Evolutionary conservation across 345 rosid genomes (phyloP).

Genomic region (Ceriops tagal): DNA sequence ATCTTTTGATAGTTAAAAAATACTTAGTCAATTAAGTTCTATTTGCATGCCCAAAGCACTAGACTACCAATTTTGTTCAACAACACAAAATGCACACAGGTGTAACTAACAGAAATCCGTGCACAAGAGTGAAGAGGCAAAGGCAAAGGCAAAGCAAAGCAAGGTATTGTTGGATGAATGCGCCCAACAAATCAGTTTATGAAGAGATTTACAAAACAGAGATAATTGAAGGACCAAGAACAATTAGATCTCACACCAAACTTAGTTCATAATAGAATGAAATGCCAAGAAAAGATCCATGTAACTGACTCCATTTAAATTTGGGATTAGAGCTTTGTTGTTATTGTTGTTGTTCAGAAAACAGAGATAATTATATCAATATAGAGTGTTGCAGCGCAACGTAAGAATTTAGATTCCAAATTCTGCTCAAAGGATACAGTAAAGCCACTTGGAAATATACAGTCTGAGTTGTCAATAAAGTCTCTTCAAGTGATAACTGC

Average conservation of each 20-base stretch:
- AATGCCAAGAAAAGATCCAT: too few species aligned
- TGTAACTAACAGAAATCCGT: neutral
- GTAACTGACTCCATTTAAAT: too few species aligned
- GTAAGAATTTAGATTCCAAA: neutral
- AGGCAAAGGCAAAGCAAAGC: too few species aligned
- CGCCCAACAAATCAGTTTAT: too few species aligned
- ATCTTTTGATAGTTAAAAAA: constrained; percentile 66
- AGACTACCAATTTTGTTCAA: neutral
- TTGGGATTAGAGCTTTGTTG: too few species aligned
- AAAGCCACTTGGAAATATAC: constrained; percentile 97
- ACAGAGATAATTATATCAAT: too few species aligned
- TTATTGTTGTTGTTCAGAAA: too few species aligned
- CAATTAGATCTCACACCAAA: too few species aligned
- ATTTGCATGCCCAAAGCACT: neutral
- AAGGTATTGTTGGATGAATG: neutral
- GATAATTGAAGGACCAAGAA: neutral
- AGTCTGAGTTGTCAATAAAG: constrained; percentile 82
- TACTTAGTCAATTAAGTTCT: neutral
- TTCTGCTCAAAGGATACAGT: constrained; percentile 74
- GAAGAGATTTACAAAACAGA: too few species aligned
- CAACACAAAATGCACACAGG: neutral
- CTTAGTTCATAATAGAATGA: too few species aligned
- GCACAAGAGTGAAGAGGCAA: neutral
- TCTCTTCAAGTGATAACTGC: constrained; percentile 90
- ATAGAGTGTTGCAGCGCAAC: neutral